Percentiles rank a stretch among this genome's conserved stretches.
phyloP scores from a whole-genome alignment of 1,139 yeast species.

The Sugiyamaella grinbergsii region DNA sequence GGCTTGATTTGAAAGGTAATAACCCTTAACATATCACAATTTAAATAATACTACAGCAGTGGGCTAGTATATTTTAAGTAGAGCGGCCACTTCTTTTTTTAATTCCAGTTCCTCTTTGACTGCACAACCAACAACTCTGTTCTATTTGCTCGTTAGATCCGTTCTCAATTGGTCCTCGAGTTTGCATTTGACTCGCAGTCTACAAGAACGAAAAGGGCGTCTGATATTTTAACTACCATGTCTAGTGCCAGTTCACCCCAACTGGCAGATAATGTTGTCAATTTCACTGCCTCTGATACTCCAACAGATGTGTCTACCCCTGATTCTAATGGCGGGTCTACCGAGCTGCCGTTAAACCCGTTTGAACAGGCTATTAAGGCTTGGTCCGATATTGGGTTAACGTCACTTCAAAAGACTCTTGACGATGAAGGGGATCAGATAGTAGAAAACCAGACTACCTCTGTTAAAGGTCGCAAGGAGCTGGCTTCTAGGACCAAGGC shows the following conservation, averaged over 20 bases:
- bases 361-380: conserved; percentile 67
- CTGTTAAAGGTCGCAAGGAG: conserved; percentile 69
- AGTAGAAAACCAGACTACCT: conserved; percentile 66
- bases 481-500: conserved; percentile 81
- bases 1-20: too few relatives aligned
- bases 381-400: conserved; percentile 76
- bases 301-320: not conserved
- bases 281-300: not conserved
- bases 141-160: too few relatives aligned
- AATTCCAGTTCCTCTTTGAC: too few relatives aligned
- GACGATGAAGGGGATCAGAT: conserved; percentile 77
- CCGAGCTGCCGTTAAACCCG: conserved; percentile 22
- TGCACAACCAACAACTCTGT: too few relatives aligned
- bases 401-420: conserved; percentile 65
- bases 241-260: not conserved
- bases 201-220: too few relatives aligned
- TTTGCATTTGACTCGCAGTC: too few relatives aligned
- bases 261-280: not conserved
- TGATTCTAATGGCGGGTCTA: not conserved
- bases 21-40: too few relatives aligned
- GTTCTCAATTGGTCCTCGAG: not conserved
- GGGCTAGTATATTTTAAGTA: too few relatives aligned
- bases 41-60: too few relatives aligned
- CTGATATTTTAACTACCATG: not conserved
- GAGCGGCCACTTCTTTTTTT: too few relatives aligned